These are phyloP conservation scores for Asterophora parasitica DNA, from an alignment of 768 basidiomycete genomes.

Conservation along the genomic window DNA sequence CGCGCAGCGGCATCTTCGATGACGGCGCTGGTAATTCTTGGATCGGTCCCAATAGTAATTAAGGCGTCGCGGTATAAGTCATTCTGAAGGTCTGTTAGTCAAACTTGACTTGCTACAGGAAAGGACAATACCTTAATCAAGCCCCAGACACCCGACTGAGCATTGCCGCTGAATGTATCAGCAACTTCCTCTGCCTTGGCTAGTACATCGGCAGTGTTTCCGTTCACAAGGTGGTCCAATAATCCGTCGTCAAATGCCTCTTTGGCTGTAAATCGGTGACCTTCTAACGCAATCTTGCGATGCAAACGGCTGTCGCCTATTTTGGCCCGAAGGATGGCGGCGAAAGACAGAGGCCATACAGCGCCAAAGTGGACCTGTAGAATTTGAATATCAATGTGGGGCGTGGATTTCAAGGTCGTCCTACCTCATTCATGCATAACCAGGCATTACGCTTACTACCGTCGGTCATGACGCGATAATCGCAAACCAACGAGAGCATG, in stretches of 20 bases:
- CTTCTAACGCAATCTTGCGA: conserved; percentile 76
- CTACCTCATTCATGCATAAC: conserved; percentile 91
- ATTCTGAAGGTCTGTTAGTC: conserved; percentile 29
- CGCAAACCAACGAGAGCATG: conserved; percentile 75
- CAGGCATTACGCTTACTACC: conserved; percentile 74
- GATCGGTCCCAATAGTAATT: conserved; percentile 35
- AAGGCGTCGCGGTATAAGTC: conserved; percentile 56
- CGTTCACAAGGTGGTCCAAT: conserved; percentile 64
- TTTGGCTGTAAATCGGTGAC: conserved; percentile 67
- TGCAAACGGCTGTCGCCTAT: conserved; percentile 52
- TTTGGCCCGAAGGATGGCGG: conserved; percentile 59
- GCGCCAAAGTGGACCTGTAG: conserved; percentile 80
- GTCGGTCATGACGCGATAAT: conserved; percentile 87
- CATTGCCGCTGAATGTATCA: conserved; percentile 42
- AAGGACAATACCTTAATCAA: conserved; percentile 54
- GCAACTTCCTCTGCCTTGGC: conserved; percentile 63
- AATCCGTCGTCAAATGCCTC: conserved; percentile 67
- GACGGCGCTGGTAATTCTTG: conserved; percentile 27
- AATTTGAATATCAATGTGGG: background rate
- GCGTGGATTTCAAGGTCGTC: background rate
- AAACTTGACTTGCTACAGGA: background rate
- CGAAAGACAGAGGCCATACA: conserved; percentile 69
- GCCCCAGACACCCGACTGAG: conserved; percentile 65
- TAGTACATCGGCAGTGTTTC: conserved; percentile 55
- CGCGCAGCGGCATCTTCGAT: conserved; percentile 49